Base-by-base conservation (phyloP, 2,329 filamentous ascomycete genomes). In the Phaeosphaeria sp. region DNA sequence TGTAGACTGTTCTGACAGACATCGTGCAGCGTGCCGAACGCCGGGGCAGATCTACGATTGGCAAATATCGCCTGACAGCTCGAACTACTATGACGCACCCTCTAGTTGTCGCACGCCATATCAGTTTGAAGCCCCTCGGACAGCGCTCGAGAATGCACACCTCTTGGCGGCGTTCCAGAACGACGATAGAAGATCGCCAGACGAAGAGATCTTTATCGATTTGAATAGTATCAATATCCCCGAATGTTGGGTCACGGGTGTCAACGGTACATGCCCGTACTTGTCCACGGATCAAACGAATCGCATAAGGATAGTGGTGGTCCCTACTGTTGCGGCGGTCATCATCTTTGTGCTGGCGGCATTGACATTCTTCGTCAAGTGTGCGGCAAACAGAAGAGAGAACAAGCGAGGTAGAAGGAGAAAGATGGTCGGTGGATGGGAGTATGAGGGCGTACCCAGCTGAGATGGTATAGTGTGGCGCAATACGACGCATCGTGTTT, bases 391-490 rank as follows among this genome's bases (percentile, higher is more conserved):
- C 71, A 74, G 87, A 57, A 80, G 81, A 43, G 83, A 82, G 63
- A 83, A 80, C 46, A 79, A 82, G 61, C 80, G 81, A 47, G 78
- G 79, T 24, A 82, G 81, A 66, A 81, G 83, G 65, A 79, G 84
- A 57, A 76, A 75, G 48, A 75, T 74, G 45, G 74, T 77, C 20
- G 79, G 80, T 58, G 86, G 86, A 1, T 88, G 86, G 83, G 86
- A 89, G 66, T 90, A 90, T 77, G 88, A 90, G 70, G 88, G 88
- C 17, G 87, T 91, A 50, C 88, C 88, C 50, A 74, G 71, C 61
- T 77, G 39, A 40, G 47, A 17, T 21, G 11, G 3, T 13, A 3
- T 30, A 20, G 17, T 33, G 24, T 13, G 11, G 45, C 22, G 43
- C n/a, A 27, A 8, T 27, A 27, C 25, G 8, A 27, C 25, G 25